These are phyloP conservation scores for Sutorius australiensis DNA, from an alignment of 768 basidiomycete species.

Conservation along the genomic window DNA sequence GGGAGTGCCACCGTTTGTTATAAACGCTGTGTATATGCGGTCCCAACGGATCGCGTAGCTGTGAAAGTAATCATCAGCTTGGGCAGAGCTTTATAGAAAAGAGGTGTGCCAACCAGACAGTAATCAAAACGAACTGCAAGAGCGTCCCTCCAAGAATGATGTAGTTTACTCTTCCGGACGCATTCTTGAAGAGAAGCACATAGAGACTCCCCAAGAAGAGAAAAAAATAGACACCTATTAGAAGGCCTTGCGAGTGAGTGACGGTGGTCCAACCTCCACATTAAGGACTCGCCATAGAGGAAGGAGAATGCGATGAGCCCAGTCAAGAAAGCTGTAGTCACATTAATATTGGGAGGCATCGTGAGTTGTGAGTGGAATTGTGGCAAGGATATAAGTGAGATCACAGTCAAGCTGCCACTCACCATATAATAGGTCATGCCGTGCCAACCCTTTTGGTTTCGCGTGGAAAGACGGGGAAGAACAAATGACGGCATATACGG, in stretches of 20 bases:
- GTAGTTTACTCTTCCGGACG: background rate
- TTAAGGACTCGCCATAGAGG: background rate
- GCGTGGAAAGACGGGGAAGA: background rate
- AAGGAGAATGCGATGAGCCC: slow-evolving; percentile 9
- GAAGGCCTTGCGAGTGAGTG: background rate
- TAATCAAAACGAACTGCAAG: slow-evolving; percentile 9
- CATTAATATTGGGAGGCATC: background rate
- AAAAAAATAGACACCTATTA: slow-evolving; percentile 5
- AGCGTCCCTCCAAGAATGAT: slow-evolving; percentile 1
- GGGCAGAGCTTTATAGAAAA: background rate
- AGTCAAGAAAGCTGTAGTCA: slow-evolving; percentile 6
- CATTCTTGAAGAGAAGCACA: background rate
- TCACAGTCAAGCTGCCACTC: background rate
- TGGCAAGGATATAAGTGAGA: too few species aligned
- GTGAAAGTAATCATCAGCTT: background rate
- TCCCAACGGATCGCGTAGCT: slow-evolving; percentile 9
- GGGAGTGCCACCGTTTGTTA: slow-evolving; percentile 1
- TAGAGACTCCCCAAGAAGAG: slow-evolving; percentile 7
- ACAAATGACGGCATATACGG: background rate
- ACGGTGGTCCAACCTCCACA: background rate
- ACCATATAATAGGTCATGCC: background rate
- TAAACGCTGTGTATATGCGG: slow-evolving; percentile 6
- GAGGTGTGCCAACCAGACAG: background rate
- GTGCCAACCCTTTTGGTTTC: background rate
- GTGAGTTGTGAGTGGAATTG: background rate